Percentiles rank a stretch among this genome's conserved stretches.
Evolutionary conservation across 192 early-diverging fungal genomes (phyloP).

Genomic region (Linderina pennispora): DNA sequence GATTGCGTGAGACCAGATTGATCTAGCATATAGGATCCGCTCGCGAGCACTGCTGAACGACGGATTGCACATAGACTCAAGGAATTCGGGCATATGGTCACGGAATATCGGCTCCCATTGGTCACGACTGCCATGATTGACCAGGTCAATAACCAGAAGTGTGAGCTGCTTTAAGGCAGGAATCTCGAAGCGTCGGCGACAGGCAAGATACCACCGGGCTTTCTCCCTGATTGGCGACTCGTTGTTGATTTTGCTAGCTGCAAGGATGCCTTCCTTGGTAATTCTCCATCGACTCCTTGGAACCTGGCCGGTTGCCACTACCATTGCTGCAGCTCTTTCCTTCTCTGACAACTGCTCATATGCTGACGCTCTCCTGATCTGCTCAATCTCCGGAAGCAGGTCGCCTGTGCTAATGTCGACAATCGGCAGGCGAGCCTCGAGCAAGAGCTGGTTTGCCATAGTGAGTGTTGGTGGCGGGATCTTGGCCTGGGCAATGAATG

Average conservation of each 20-base stretch:
- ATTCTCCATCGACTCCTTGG: neutral
- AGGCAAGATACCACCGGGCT: constrained; percentile 14
- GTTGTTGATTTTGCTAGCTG: neutral
- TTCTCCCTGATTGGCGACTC: constrained; percentile 8
- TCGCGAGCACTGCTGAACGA: neutral
- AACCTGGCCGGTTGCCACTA: neutral
- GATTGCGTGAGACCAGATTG: constrained; percentile 27
- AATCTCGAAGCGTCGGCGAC: constrained; percentile 3
- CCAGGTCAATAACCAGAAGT: constrained; percentile 7
- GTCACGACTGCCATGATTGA: constrained; percentile 2
- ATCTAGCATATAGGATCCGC: neutral
- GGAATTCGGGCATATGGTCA: constrained; percentile 19
- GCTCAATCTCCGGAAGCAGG: constrained; percentile 1
- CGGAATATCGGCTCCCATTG: constrained; percentile 22
- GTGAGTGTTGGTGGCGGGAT: neutral
- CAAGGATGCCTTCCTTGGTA: neutral
- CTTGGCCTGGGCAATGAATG: neutral
- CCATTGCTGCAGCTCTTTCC: neutral
- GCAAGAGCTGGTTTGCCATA: constrained; percentile 4
- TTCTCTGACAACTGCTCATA: neutral
- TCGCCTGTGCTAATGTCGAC: constrained; percentile 10
- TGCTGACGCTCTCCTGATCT: neutral
- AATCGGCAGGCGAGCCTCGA: constrained; percentile 1
- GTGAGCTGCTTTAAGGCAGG: constrained; percentile 6
- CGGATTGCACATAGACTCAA: constrained; percentile 5